Percentiles rank a stretch among this genome's conserved stretches.
Conservation (phyloP, 2,329 filamentous ascomycete species). For the Talaromyces sp. region DNA sequence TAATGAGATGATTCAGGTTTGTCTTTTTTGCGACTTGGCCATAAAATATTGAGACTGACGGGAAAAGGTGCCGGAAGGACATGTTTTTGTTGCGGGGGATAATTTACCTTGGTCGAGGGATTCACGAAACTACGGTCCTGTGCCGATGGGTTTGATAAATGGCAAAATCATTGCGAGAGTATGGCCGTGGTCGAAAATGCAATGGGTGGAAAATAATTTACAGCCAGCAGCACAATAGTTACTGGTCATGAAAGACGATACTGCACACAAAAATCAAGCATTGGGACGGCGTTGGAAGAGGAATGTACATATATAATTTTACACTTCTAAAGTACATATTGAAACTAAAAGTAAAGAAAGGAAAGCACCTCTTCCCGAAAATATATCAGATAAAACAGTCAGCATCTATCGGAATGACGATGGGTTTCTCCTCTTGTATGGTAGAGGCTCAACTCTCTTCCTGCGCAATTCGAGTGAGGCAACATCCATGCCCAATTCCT, state of each 20-base stretch:
- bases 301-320: constrained; percentile 39
- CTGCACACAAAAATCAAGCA: not conserved
- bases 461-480: constrained; percentile 81
- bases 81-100: constrained; percentile 89
- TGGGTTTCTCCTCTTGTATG: constrained; percentile 59
- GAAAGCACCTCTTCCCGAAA: constrained; percentile 11
- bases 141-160: constrained; percentile 78
- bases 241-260: not conserved
- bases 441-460: constrained; percentile 67
- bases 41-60: not conserved
- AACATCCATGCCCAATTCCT: constrained; percentile 68
- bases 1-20: constrained; percentile 51
- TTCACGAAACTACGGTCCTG: constrained; percentile 78
- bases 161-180: constrained; percentile 69
- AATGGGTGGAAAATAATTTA: constrained; percentile 38
- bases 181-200: constrained; percentile 35
- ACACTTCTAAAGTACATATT: constrained; percentile 43
- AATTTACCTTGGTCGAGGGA: constrained; percentile 81
- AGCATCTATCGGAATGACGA: constrained; percentile 41
- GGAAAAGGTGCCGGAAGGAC: constrained; percentile 75
- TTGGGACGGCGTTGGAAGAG: constrained; percentile 16
- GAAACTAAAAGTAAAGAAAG: constrained; percentile 23
- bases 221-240: constrained; percentile 22
- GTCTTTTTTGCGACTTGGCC: not conserved
- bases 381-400: constrained; percentile 1